Conservation (phyloP, 225 moss, liverwort and hornwort genomes). For the Rhytidiadelphus loreus region DNA sequence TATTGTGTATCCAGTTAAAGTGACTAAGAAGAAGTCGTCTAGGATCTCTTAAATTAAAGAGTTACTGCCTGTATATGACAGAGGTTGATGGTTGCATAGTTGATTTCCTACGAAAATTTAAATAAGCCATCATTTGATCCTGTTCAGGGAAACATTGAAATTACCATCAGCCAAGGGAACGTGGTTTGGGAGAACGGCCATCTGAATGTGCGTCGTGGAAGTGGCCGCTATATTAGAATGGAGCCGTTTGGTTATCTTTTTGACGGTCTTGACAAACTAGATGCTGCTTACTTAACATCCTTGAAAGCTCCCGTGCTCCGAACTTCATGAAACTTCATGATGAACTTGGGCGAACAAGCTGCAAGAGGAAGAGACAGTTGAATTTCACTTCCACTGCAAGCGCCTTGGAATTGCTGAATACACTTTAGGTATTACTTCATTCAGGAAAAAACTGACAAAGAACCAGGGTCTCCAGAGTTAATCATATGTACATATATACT, state of each 20-base stretch:
- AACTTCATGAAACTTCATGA: neutral
- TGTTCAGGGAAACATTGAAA: conserved; percentile 89
- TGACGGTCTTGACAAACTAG: conserved; percentile 76
- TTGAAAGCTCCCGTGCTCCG: conserved; percentile 64
- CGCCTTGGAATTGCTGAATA: neutral
- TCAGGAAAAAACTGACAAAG: neutral
- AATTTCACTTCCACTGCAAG: neutral
- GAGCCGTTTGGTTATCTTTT: conserved; percentile 78
- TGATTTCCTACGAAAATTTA: neutral
- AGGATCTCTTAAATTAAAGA: neutral
- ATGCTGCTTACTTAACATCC: conserved; percentile 41
- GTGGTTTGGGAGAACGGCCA: conserved; percentile 84
- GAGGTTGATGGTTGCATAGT: neutral
- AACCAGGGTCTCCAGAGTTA: neutral
- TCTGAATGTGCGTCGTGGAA: conserved; percentile 57
- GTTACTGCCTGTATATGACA: neutral
- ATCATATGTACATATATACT: neutral
- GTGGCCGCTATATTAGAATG: conserved; percentile 65
- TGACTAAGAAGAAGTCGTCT: neutral
- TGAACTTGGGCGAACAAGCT: neutral
- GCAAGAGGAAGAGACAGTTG: neutral
- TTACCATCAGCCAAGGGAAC: conserved; percentile 93
- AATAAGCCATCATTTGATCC: neutral
- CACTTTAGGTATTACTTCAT: neutral
- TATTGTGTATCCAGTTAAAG: neutral